Conservation (phyloP, 2,329 filamentous ascomycete genomes). For the Apiospora koreana region DNA sequence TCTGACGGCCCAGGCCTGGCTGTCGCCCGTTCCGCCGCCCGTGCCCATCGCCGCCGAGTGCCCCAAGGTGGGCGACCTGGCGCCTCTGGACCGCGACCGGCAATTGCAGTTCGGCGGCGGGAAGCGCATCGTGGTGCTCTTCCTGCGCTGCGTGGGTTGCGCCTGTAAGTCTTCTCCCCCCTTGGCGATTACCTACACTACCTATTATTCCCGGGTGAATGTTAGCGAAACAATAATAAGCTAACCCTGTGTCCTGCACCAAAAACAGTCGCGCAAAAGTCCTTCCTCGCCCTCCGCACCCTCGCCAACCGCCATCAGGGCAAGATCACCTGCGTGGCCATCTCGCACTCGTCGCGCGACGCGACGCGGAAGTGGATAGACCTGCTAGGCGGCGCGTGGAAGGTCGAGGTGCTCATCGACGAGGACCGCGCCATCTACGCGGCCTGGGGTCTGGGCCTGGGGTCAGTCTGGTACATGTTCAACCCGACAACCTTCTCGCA, state of each 20-base stretch:
- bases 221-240: background rate
- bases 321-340: conserved; percentile 55
- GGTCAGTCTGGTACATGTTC: conserved; percentile 52
- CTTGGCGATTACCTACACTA: too few species aligned
- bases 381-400: conserved; percentile 58
- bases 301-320: conserved; percentile 53
- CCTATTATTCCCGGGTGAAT: background rate
- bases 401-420: conserved; percentile 56
- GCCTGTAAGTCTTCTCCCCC: conserved; percentile 45
- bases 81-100: conserved; percentile 48
- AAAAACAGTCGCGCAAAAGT: conserved; percentile 54
- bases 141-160: conserved; percentile 56
- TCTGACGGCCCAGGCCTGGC: conserved; percentile 55
- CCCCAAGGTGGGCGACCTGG: conserved; percentile 50
- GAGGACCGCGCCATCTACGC: conserved; percentile 58
- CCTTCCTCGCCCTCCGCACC: conserved; percentile 56
- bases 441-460: conserved; percentile 58
- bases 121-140: conserved; percentile 48
- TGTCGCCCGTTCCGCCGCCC: conserved; percentile 52
- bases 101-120: conserved; percentile 46
- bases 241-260: conserved; percentile 8
- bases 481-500: conserved; percentile 54
- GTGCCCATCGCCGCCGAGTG: conserved; percentile 43
- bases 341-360: conserved; percentile 58
- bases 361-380: conserved; percentile 60